A percentile compares a stretch with the other conserved stretches of the same genome.
These are phyloP conservation scores for Russula olivacea DNA, from an alignment of 768 basidiomycete genomes.

Conservation along the genomic window DNA sequence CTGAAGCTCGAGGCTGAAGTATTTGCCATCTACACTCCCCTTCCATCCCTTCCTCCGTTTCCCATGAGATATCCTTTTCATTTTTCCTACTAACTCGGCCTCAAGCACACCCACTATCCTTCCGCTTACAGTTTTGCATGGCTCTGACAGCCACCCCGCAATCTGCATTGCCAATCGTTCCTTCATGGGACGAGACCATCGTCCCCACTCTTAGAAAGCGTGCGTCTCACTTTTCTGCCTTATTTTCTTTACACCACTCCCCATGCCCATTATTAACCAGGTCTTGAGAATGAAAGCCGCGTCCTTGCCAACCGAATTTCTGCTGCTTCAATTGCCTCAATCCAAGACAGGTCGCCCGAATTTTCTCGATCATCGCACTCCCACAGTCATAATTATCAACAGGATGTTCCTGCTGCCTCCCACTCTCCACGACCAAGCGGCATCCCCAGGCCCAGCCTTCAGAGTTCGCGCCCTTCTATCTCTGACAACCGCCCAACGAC, in stretches of 20 bases:
- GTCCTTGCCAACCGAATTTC: constrained; percentile 75
- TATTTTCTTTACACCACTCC: constrained; percentile 20
- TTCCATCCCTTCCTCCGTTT: not conserved
- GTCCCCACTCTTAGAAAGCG: constrained; percentile 73
- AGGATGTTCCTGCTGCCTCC: constrained; percentile 24
- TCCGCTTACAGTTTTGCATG: constrained; percentile 30
- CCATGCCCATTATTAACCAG: constrained; percentile 35
- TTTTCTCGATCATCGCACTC: constrained; percentile 20
- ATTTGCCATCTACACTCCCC: constrained; percentile 1
- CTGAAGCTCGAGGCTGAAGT: not conserved
- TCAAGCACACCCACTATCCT: not conserved
- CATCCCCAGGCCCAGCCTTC: constrained; percentile 44
- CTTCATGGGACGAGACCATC: constrained; percentile 77
- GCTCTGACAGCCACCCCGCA: constrained; percentile 40
- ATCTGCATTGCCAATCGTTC: constrained; percentile 35
- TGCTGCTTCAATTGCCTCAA: constrained; percentile 57
- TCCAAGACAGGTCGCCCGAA: constrained; percentile 39
- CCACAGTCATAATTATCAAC: constrained; percentile 28
- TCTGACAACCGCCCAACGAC: constrained; percentile 23
- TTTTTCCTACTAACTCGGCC: constrained; percentile 5
- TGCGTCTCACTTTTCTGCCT: constrained; percentile 22
- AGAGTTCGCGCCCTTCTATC: constrained; percentile 34
- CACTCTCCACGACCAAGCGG: constrained; percentile 37
- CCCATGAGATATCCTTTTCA: constrained; percentile 17
- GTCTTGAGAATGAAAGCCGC: constrained; percentile 74